Evolutionary conservation across 306 rosid species (phyloP), one percentile per base, ranked within the genome.

Genomic region (Coriaria nepalensis): DNA sequence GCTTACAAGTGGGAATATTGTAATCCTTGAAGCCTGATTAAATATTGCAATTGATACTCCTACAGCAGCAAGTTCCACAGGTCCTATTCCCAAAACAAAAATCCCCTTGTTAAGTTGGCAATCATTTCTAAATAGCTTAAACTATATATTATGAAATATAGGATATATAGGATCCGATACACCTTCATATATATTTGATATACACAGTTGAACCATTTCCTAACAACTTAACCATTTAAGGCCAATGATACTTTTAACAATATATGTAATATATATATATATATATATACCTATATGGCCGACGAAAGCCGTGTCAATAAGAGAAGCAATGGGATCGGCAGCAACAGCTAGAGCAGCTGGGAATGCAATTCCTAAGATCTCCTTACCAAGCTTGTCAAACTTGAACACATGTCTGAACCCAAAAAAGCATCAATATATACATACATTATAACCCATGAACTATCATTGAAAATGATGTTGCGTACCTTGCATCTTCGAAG

Each of bases 311-410:
- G 98, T 90, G 80, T 90, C 98, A 10, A 85, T 82, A n/a, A 90
- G 81, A 65, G 98, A 90, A 56, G 96, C 98, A 62, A 90, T 73
- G 47, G 98, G 98, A 66, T 90, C 98, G 69, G 98, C 94, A 35
- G 98, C 95, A 55, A 90, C 87, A 50, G 95, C 96, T 14, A 90
- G 63, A 38, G 96, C 96, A 57, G 93, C 92, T 8, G 98, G 98
- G 29, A 90, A 42, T 38, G 94, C 98, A 47, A 90, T 85, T 59
- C 86, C 79, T 6, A 90, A 73, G 4, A 90, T 73, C 72, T 90
- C 98, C 59, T 70, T 66, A 13, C 81, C 87, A 43, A 90, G 64
- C 2, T 66, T 44, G 40, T 90, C 98, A 76, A 78, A 60, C 73
- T 77, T 82, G 68, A 82, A 85, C 46, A 90, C 72, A 55, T 34